phyloP scores from a whole-genome alignment of 768 basidiomycete genomes.

The Mycena belliarum region DNA sequence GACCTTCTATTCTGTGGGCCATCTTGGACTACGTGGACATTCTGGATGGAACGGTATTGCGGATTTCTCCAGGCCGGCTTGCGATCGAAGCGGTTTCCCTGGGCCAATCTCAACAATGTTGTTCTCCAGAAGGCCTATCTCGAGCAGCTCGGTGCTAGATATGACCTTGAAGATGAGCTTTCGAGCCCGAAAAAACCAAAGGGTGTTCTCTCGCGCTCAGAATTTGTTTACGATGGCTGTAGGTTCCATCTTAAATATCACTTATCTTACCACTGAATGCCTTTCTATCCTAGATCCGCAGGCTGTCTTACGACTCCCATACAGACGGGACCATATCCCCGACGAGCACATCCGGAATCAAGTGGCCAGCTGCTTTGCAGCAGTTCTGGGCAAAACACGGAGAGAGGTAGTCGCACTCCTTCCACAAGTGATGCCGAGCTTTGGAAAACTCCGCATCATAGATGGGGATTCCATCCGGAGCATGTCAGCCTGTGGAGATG shows the following conservation, averaged over 20 bases:
- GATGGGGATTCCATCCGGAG: neutral
- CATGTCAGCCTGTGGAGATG: too few relatives aligned
- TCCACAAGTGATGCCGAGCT: neutral
- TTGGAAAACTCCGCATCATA: neutral
- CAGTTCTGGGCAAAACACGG: neutral
- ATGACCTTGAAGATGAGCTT: slow-evolving; percentile 26
- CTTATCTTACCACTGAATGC: too few relatives aligned
- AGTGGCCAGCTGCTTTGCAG: slow-evolving; percentile 22
- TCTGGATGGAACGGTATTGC: too few relatives aligned
- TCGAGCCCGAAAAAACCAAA: neutral
- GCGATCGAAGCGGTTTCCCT: slow-evolving; percentile 12
- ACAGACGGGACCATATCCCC: neutral
- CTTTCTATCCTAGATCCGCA: slow-evolving; percentile 26
- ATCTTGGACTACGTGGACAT: neutral
- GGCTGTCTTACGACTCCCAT: slow-evolving; percentile 7
- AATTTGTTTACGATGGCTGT: slow-evolving; percentile 3
- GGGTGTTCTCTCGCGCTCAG: neutral
- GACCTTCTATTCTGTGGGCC: neutral
- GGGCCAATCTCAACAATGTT: slow-evolving; percentile 17
- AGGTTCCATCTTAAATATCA: too few relatives aligned
- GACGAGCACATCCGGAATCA: slow-evolving; percentile 4
- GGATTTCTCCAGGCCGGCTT: neutral
- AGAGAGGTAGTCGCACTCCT: neutral
- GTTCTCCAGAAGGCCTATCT: neutral
- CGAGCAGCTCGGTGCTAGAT: slow-evolving; percentile 23